phyloP scores from a whole-genome alignment of 345 rosid species.

The Murraya paniculata region DNA sequence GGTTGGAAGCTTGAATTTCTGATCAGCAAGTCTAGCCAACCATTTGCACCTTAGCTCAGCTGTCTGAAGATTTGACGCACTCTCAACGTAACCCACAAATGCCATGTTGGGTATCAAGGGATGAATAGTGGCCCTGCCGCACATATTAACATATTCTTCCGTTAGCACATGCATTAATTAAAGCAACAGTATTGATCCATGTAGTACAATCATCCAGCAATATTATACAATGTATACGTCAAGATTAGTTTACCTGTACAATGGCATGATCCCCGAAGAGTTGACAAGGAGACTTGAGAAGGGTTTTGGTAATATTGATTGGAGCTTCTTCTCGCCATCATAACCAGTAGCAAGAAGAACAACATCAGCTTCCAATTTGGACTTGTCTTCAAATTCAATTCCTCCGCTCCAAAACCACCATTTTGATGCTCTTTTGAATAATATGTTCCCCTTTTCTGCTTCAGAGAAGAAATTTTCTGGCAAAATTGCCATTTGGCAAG shows the following conservation, averaged over 20 bases:
- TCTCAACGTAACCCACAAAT: constrained; percentile 58
- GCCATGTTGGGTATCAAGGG: constrained; percentile 66
- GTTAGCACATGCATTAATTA: too few species aligned
- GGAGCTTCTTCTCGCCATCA: constrained; percentile 51
- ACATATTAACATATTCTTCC: not conserved
- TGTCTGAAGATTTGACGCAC: constrained; percentile 47
- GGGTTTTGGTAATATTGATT: constrained; percentile 38
- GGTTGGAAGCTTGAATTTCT: constrained; percentile 37
- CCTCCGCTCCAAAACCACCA: constrained; percentile 57
- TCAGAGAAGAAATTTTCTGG: constrained; percentile 54
- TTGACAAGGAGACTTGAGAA: constrained; percentile 31
- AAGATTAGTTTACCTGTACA: constrained; percentile 40
- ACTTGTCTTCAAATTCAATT: constrained; percentile 42
- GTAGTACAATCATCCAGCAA: not conserved
- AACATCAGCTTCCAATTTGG: constrained; percentile 51
- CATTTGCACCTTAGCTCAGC: constrained; percentile 53
- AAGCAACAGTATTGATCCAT: too few species aligned
- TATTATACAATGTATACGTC: not conserved
- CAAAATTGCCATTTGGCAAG: constrained; percentile 60
- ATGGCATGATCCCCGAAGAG: constrained; percentile 47
- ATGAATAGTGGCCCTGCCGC: constrained; percentile 48
- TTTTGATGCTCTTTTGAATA: constrained; percentile 43
- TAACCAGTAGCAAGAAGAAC: constrained; percentile 56
- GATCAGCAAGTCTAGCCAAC: constrained; percentile 45
- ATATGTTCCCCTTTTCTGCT: constrained; percentile 56